phyloP scores from a whole-genome alignment of 2,329 filamentous ascomycete species.

The Aspergillus sp. region DNA sequence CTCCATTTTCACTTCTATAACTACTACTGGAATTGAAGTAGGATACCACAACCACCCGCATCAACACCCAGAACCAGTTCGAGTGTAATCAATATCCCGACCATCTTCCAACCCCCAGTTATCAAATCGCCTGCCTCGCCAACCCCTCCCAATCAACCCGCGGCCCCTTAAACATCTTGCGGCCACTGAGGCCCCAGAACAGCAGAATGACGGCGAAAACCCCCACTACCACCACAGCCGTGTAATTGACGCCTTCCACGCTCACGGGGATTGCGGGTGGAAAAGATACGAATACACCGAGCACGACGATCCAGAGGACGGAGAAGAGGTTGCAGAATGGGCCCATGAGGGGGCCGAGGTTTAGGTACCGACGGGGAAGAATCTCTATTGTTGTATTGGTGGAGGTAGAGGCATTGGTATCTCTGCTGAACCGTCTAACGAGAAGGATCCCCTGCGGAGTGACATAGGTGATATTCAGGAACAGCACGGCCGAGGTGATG shows the following conservation, averaged over 20 bases:
- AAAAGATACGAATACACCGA: conserved; percentile 49
- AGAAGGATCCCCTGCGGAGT: conserved; percentile 46
- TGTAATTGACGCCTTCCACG: conserved; percentile 49
- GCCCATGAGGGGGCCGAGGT: conserved; percentile 36
- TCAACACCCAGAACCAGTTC: too few species aligned
- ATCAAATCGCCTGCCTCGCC: too few species aligned
- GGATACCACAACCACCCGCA: too few species aligned
- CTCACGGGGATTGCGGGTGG: conserved; percentile 44
- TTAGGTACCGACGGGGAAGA: too few species aligned
- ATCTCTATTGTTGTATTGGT: too few species aligned
- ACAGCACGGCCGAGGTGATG: conserved; percentile 35
- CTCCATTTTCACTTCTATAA: too few species aligned
- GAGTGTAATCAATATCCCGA: too few species aligned
- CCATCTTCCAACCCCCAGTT: too few species aligned
- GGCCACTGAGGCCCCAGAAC: conserved; percentile 2
- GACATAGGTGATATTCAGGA: conserved; percentile 41
- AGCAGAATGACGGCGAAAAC: background rate
- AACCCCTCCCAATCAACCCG: background rate
- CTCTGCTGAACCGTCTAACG: conserved; percentile 2
- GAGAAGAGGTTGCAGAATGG: conserved; percentile 42
- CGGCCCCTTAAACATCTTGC: background rate
- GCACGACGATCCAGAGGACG: conserved; percentile 46
- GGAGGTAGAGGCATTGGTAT: too few species aligned
- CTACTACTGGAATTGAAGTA: too few species aligned
- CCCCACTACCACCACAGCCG: background rate